These are phyloP conservation scores for Mycosphaerelloides madeirae DNA, from an alignment of 2,329 filamentous ascomycete species.

Conservation along the genomic window DNA sequence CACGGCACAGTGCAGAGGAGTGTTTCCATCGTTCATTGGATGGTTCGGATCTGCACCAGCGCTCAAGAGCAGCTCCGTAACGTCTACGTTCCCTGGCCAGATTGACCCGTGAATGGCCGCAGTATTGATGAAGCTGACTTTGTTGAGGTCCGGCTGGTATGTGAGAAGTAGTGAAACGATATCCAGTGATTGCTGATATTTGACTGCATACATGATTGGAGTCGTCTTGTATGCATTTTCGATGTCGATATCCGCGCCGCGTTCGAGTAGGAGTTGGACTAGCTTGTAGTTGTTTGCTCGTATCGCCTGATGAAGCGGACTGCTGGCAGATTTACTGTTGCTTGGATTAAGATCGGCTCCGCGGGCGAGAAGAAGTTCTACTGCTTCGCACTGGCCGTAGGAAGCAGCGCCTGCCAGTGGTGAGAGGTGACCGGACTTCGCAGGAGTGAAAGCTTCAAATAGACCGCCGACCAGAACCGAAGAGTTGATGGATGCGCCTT, in stretches of 20 bases:
- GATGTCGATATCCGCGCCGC: constrained; percentile 26
- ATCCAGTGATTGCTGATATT: constrained; percentile 25
- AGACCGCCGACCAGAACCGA: constrained; percentile 24
- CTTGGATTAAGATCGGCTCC: constrained; percentile 29
- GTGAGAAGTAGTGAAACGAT: constrained; percentile 26
- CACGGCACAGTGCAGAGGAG: constrained; percentile 29
- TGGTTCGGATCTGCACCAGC: constrained; percentile 28
- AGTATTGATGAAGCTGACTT: constrained; percentile 27
- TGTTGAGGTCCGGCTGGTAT: constrained; percentile 25
- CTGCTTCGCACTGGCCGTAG: constrained; percentile 25
- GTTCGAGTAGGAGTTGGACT: constrained; percentile 22
- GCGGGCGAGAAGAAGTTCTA: constrained; percentile 24
- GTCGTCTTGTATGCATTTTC: constrained; percentile 30
- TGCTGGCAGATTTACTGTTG: constrained; percentile 24
- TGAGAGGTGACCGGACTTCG: constrained; percentile 30
- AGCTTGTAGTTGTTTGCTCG: constrained; percentile 26
- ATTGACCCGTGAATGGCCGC: constrained; percentile 29
- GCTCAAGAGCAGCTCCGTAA: constrained; percentile 24
- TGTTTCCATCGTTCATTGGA: constrained; percentile 26
- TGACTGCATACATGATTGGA: constrained; percentile 32
- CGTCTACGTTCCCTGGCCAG: constrained; percentile 23
- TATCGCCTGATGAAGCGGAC: constrained; percentile 31
- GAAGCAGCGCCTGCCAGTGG: constrained; percentile 31
- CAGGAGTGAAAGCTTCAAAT: constrained; percentile 32
- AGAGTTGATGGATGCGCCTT: constrained; percentile 28